Conservation (phyloP, 208 protist species). For the Trichomonas tenax region DNA sequence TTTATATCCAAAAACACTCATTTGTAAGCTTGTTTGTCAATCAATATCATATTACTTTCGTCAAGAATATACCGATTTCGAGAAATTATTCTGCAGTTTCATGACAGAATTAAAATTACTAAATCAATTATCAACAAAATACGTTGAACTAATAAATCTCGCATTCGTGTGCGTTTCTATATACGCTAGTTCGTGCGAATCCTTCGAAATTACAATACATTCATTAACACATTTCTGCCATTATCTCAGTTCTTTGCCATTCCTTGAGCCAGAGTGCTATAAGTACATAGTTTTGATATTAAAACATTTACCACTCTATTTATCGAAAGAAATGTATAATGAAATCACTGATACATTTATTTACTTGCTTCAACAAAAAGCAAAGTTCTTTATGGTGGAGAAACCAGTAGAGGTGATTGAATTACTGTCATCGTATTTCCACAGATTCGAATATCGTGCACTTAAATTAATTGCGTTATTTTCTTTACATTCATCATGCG, state of each 20-base stretch:
- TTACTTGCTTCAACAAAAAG: not conserved
- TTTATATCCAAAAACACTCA: not conserved
- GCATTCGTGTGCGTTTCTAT: not conserved
- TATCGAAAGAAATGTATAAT: not conserved
- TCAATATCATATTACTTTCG: not conserved
- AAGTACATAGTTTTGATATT: not conserved
- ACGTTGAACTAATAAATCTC: not conserved
- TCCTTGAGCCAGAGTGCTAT: not conserved
- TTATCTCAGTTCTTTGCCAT: not conserved
- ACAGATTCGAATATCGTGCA: not conserved
- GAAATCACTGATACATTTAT: not conserved
- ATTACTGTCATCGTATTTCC: not conserved
- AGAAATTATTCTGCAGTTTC: not conserved
- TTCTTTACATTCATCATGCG: not conserved
- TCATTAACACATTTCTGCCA: not conserved
- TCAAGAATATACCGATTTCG: not conserved
- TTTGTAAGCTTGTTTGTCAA: not conserved
- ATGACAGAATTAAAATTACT: not conserved
- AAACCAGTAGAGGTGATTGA: not conserved
- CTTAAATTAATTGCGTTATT: not conserved
- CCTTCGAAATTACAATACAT: not conserved
- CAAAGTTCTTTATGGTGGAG: not conserved
- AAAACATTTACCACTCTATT: not conserved
- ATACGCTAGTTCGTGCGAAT: not conserved
- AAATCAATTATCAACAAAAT: not conserved